Evolutionary conservation across 106 monocot species (phyloP).

Genomic region (Phalaenopsis aphrodite): DNA sequence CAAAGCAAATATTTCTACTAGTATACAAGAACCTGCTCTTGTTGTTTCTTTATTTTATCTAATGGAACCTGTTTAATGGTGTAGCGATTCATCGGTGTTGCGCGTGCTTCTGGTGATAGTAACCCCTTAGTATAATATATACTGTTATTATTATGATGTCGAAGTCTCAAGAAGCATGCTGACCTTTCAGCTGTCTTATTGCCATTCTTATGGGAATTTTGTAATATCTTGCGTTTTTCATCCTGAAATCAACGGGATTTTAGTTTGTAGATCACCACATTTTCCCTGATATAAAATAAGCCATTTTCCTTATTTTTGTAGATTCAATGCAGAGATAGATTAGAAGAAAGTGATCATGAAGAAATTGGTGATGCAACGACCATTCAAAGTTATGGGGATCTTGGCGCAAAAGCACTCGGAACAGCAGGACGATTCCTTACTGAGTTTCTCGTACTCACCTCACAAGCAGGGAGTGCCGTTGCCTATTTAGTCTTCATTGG

Average conservation of each 20-base stretch:
- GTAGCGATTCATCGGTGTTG: background rate
- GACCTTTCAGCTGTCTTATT: background rate
- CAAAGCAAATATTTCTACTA: background rate
- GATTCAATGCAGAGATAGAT: slow-evolving; percentile 71
- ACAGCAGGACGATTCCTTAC: slow-evolving; percentile 55
- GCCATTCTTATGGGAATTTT: background rate
- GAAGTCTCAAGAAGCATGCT: background rate
- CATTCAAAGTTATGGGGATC: slow-evolving; percentile 67
- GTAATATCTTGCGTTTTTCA: background rate
- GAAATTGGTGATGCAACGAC: slow-evolving; percentile 6
- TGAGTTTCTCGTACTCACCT: slow-evolving; percentile 61
- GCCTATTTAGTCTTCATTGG: slow-evolving; percentile 92
- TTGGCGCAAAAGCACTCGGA: slow-evolving; percentile 72
- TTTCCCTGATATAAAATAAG: background rate
- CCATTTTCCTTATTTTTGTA: slow-evolving; percentile 12
- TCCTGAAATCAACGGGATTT: background rate
- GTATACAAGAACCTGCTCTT: too few relatives aligned
- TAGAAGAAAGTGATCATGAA: slow-evolving; percentile 36
- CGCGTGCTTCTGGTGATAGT: background rate
- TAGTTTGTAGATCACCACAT: background rate
- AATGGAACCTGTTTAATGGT: background rate
- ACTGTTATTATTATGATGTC: background rate
- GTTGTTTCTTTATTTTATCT: background rate
- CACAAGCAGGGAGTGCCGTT: slow-evolving; percentile 78
- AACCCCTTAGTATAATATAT: background rate